A percentile compares a stretch with the other conserved stretches of the same genome.
These are phyloP conservation scores for Trichomonascaceae sp. DNA, from an alignment of 1,139 yeast genomes.

Conservation along the genomic window DNA sequence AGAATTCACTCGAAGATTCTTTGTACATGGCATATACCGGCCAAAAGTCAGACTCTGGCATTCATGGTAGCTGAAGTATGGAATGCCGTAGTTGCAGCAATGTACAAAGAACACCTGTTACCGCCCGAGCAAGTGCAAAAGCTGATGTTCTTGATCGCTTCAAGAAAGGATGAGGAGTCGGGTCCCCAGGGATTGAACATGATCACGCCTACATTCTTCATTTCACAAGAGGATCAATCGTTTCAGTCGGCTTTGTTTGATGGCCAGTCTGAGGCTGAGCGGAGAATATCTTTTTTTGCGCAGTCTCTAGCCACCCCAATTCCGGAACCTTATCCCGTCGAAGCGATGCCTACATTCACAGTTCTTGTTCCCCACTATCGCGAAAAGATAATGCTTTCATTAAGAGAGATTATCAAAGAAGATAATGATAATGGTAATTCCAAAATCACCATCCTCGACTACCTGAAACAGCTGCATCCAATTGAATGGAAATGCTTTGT, in stretches of 20 bases:
- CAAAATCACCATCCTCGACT: constrained; percentile 64
- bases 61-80: constrained; percentile 62
- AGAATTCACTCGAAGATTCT: constrained; percentile 63
- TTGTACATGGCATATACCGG: constrained; percentile 42
- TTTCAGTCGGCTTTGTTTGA: constrained; percentile 39
- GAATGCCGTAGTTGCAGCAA: constrained; percentile 70
- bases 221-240: constrained; percentile 63
- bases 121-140: constrained; percentile 60
- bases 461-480: constrained; percentile 61
- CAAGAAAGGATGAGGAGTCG: background rate
- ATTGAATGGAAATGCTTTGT: constrained; percentile 77
- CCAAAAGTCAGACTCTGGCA: constrained; percentile 27
- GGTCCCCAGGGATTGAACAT: constrained; percentile 1
- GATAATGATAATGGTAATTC: constrained; percentile 50
- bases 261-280: constrained; percentile 66
- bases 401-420: constrained; percentile 64
- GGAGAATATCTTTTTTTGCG: constrained; percentile 82
- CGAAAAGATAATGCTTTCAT: constrained; percentile 61
- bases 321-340: constrained; percentile 64
- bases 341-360: constrained; percentile 76
- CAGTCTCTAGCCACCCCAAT: constrained; percentile 76
- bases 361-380: constrained; percentile 82
- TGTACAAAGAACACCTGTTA: constrained; percentile 73
- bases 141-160: constrained; percentile 33
- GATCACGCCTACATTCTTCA: constrained; percentile 53